Evolutionary conservation across 1,284 basidiomycete genomes (phyloP), one percentile per base, ranked within the genome.

Genomic region (Mycena sp.): DNA sequence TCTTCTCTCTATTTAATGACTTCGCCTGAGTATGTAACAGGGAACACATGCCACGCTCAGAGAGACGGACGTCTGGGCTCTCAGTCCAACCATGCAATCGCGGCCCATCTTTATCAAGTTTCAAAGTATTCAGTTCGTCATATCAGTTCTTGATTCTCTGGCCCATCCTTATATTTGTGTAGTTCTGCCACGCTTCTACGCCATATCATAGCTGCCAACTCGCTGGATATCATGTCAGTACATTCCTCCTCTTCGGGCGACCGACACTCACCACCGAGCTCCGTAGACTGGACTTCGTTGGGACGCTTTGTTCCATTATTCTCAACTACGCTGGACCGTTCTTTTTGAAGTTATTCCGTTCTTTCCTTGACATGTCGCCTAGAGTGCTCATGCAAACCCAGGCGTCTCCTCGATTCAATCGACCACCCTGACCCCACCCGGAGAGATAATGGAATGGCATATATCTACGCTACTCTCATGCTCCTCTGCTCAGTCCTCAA

Each of bases 81-180:
- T 95, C 21, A 91, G 89, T 53, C 85, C 87, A 4, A 88, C 87
- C 0, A 78, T 91, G 73, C 87, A 88, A 71, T 87, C 90, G 0
- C 83, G 85, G 6, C 83, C 89, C 4, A 72, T 92, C 2, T 91
- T 90, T 73, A 79, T 80, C 58, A 86, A 87, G 69, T 92, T 89
- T 73, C 78, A 76, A 63, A 70, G 72, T 21, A 77, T 81, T 26
- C 74, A 71, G 80, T 81, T 48, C 43, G 43, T 44, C 11, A 10
- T 77, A 7, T 41, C 25, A 16, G 9, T 40, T 21, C 23, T 9
- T 41, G 14, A 14, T n/a, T n/a, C 32, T 14, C 9, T 14, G 32
- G 32, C 32, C 14, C 14, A 14, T 35, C 32, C 7, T 35, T 14
- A 9, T 14, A 35, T 35, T 35, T 7, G 7, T 35, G 7, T 14